These are phyloP conservation scores for Pythium phragmiticola DNA, from an alignment of 352 stramenopile genomes.

Conservation along the genomic window DNA sequence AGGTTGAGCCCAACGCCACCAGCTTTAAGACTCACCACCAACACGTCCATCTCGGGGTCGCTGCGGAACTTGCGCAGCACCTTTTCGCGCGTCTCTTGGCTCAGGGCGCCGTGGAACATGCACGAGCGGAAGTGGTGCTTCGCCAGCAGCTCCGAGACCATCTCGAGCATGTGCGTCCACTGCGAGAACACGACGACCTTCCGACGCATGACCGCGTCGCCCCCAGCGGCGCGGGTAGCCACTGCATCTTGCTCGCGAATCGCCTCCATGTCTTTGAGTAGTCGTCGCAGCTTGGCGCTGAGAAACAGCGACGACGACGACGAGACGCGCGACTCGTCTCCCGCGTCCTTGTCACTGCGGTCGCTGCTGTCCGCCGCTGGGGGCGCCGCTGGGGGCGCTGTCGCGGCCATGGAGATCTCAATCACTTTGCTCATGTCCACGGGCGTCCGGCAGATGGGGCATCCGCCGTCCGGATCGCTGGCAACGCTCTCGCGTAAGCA, in stretches of 20 bases:
- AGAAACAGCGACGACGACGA: conserved; percentile 39
- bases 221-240: not conserved
- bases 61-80: conserved; percentile 67
- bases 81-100: conserved; percentile 63
- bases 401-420: conserved; percentile 16
- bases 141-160: conserved; percentile 60
- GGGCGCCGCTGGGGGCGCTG: not conserved
- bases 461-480: conserved; percentile 61
- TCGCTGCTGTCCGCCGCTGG: not conserved
- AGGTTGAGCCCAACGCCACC: conserved; percentile 91
- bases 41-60: conserved; percentile 54
- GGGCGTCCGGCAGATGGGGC: conserved; percentile 70
- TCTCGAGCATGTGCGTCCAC: conserved; percentile 88
- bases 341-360: not conserved
- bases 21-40: conserved; percentile 88
- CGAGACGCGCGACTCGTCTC: not conserved
- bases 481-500: conserved; percentile 68
- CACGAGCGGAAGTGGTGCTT: conserved; percentile 50
- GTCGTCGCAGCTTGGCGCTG: conserved; percentile 68
- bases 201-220: conserved; percentile 30
- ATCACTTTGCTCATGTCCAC: conserved; percentile 69
- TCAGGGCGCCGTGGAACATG: conserved; percentile 77
- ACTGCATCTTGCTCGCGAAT: conserved; percentile 54
- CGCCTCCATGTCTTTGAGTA: conserved; percentile 58
- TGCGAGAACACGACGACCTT: conserved; percentile 92